Evolutionary conservation across 345 rosid species (phyloP), one percentile per base, ranked within the genome.

Genomic region (Erucastrum elatum): DNA sequence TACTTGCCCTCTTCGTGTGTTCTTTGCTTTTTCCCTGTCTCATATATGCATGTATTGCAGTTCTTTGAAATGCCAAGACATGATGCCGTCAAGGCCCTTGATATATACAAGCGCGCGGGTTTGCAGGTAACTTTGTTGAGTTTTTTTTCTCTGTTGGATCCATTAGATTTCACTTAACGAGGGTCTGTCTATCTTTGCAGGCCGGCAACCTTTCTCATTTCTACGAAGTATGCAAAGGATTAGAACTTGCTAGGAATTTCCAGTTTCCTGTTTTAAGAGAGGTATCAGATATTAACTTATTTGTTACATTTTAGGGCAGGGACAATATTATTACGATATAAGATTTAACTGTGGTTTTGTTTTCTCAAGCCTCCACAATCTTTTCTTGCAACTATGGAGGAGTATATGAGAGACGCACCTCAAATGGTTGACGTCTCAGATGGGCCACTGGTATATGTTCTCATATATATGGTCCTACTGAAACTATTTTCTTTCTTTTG

Each of bases 211-310:
- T 93, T 71, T 92, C 96, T 69, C 86, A 83, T 77, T 93, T 93
- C 83, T 93, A 93, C 80, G 93, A 89, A 81, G 77, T 89, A 58
- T 93, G 96, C 83, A 89, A 87, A 87, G 88, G 96, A 67, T 82
- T 93, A 87, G 94, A 93, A 85, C 90, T 91, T 81, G 98, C 96
- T 29, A 88, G 94, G 82, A 93, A 93, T 77, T 91, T 93, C 67
- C 97, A 93, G 85, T 93, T 93, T 86, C 96, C 98, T 8, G 77
- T 84, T 75, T 75, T 90, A 71, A 85, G 96, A 86, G 96, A 93
- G 90, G 98, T 92, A 83, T 74, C 26, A 15, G 30, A 71, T 72
- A 8, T n/a, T 53, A 75, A 66, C 41, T 33, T 53, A 0, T 41
- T 37, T 39, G 66, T 49, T 66, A 34, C 55, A 44, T 51, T 12